A percentile compares a stretch with the other conserved stretches of the same genome.
Conservation (phyloP, 495 filamentous ascomycete genomes). For the Penicillium crystallinum region DNA sequence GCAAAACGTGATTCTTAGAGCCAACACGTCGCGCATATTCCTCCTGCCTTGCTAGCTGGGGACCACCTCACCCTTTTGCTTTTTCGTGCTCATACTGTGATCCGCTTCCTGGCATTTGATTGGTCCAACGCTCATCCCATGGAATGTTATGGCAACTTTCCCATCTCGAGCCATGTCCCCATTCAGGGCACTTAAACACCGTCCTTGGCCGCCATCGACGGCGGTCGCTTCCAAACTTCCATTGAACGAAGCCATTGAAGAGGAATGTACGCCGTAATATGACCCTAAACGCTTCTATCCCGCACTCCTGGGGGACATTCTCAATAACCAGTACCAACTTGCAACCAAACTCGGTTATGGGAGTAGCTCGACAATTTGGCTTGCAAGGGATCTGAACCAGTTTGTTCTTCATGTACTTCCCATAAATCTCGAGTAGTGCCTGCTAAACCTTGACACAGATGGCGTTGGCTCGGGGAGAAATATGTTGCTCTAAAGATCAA, state of each 20-base stretch:
- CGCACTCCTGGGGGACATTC: conserved; percentile 27
- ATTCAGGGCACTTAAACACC: not conserved
- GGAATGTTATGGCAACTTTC: not conserved
- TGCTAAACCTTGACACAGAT: conserved; percentile 15
- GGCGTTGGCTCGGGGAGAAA: conserved; percentile 18
- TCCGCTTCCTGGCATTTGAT: not conserved
- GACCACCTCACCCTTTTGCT: not conserved
- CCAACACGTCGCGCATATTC: no score
- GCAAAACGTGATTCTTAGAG: no score
- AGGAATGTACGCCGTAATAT: conserved; percentile 36
- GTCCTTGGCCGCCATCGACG: not conserved
- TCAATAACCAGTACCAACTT: conserved; percentile 32
- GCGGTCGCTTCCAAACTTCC: not conserved
- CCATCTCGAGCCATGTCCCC: not conserved
- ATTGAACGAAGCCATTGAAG: conserved; percentile 22
- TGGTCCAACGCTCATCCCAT: not conserved
- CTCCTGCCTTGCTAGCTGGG: not conserved
- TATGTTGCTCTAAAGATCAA: conserved; percentile 28
- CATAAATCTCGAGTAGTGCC: not conserved
- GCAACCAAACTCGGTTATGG: conserved; percentile 37
- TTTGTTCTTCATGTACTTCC: conserved; percentile 7
- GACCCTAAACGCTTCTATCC: conserved; percentile 32
- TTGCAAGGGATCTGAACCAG: conserved; percentile 35
- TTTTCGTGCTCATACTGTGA: not conserved
- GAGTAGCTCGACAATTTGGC: conserved; percentile 32